Evolutionary conservation across 805 yeast species (phyloP), one percentile per base, ranked within the genome.

Genomic region (Geotrichum ghanense): DNA sequence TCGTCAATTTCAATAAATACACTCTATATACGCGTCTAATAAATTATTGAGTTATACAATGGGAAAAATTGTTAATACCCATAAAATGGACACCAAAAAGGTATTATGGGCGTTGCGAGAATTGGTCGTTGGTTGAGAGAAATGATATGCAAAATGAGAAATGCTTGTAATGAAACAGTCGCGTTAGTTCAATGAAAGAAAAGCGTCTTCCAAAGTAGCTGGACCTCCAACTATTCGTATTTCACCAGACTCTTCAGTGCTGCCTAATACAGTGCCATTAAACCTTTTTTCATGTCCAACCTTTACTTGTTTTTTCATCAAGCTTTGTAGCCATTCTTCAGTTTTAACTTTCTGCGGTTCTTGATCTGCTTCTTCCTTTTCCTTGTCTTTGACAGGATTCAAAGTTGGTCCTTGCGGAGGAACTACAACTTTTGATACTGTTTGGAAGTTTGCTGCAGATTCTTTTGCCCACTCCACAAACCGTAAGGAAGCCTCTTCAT

Each of bases 391-490:
- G 6, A 24, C 23, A n/a, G 50, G 4, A 14, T 26, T 22, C 5
- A 39, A 34, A 48, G 22, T 47, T 39, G 26, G 41, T 25, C 46
- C 45, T 40, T 19, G 25, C 7, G 43, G 22, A 17, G 51, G 43
- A 14, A 20, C 31, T 19, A 31, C 39, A 4, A 2, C 47, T 48
- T 16, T 49, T 45, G 35, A 56, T 44, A 21, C 56, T 48, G 3
- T 60, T 20, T 74, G 69, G 43, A 74, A 67, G 21, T 65, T 67
- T 2, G 74, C 70, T 10, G 65, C 60, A 1, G 67, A 69, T 17
- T 75, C 68, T 35, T 69, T 67, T 37, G 74, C 70, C 86, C 86
- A 81, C n/a, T 66, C 65, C 48, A 75, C 66, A 52, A 80, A 75
- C 24, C 68, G 67, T 31, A 66, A 65, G 23, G 52, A 61, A 45